Evolutionary conservation across 2,329 filamentous ascomycete genomes (phyloP), one percentile per base, ranked within the genome.

Genomic region (Lasiodiplodia theobromae): DNA sequence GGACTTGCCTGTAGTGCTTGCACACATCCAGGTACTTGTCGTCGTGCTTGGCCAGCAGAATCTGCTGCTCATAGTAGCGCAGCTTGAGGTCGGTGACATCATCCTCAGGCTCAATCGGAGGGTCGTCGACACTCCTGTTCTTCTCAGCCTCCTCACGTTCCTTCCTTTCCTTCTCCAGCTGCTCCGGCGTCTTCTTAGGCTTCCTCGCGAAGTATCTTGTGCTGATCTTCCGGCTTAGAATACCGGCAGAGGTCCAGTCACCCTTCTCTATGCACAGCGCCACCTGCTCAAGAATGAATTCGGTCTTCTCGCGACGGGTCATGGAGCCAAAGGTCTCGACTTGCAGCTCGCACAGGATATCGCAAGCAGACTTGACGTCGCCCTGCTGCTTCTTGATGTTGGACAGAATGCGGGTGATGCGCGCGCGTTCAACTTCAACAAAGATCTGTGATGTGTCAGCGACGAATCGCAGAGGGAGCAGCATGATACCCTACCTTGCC

Each of bases 241-340:
- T 97, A 63, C 90, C 90, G 37, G 95, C 96, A 80, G 99, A 96
- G 75, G 91, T 96, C 94, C 94, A 99, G 80, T 99, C 96, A 68
- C 90, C 92, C 76, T 90, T 95, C 82, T 97, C 92, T 79, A 99
- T 98, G 84, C 96, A 99, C 65, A 99, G 87, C 40, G 90, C 88
- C 51, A 98, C 95, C 82, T 99, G 96, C 71, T 96, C 92, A 66
- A 99, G 86, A 77, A 99, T 99, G 79, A 99, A 99, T 77, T 98
- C 96, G 4, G 94, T 97, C 90, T 99, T 99, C 81, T 99, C 96
- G 74, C 96, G 89, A 75, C 96, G 88, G 71, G 93, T 92, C 96
- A 99, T 99, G 25, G 95, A 98, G 10, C 96, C 96, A 80, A 99
- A 99, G 0, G 96, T 99, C 86, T 99, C 96, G 62, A 99, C 96